Evolutionary conservation across 2,329 filamentous ascomycete genomes (phyloP), one percentile per base, ranked within the genome.

Genomic region (Pseudonectria buxi): DNA sequence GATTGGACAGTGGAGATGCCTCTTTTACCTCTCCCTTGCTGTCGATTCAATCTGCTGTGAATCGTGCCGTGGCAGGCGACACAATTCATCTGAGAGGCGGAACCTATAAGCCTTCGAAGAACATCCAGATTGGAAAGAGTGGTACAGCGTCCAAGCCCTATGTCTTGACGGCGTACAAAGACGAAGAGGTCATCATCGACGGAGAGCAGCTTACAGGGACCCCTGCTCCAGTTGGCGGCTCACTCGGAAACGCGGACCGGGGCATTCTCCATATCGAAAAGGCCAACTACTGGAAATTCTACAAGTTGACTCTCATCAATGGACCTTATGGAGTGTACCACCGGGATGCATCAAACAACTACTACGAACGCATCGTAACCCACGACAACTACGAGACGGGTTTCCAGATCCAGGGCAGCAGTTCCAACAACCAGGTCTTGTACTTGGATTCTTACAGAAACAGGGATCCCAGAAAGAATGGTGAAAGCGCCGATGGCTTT

Each of bases 401-500:
- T 5, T 63, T 63, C 32, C 59, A 63, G 15, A 47, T 63, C 6
- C 49, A 61, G 28, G 58, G 59, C 2, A 35, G 42, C 16, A 43
- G 55, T 0, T 37, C 40, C 24, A 61, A 63, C 39, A 67, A 67
- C 46, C 55, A 56, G n/a, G 53, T 68, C 22, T 41, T 65, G 6
- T 63, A 64, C 36, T 54, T 68, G 1, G 64, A 68, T 49, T 67
- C 64, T 3, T 67, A 67, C 42, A 50, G 54, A 16, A 68, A 68
- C 49, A 60, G 63, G 1, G 64, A 68, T 30, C 68, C 68, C 5
- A 61, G 68, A 32, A 72, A 71, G 55, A 72, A 72, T 29, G 68
- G 68, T 11, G 68, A 72, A 49, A 67, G 62, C 26, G 68, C 69
- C 9, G 68, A 72, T 35, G 68, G 68, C 1, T 67, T 71, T 29